Base-by-base conservation (phyloP, 2,329 filamentous ascomycete species). In the Penicillium sp. region DNA sequence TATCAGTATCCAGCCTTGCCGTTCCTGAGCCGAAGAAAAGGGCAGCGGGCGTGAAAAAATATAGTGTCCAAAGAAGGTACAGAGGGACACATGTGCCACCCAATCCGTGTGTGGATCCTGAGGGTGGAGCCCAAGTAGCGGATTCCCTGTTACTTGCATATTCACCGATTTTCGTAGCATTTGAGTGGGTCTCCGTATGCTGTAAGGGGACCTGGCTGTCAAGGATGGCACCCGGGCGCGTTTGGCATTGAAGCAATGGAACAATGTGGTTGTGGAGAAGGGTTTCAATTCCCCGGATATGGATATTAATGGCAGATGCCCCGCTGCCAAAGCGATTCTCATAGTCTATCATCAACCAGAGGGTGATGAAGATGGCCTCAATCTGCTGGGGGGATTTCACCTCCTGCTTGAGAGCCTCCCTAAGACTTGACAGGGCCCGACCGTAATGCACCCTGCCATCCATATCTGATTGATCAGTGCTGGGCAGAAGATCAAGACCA, bases 301-400 rank as follows among this genome's bases (percentile, higher is more conserved):
- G 65, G 4, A 68, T 58, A 38, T 65, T 65, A 5, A 66, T 67
- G 1, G 62, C 64, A 9, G 64, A 39, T 10, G 55, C 56, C 31
- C 64, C 65, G 29, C 60, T 63, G 13, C 63, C 65, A 34, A 66
- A 64, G 10, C 64, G 58, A 39, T 65, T 61, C 43, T 67, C 67
- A 21, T 68, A 68, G 44, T 67, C 65, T n/a, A 67, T 61, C 63
- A 68, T 66, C 27, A 66, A 47, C 63, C 60, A 67, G 13, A 69
- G 40, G 2, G 66, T 68, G 40, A 68, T 65, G 31, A 67, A 67
- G 8, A 67, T 63, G 8, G 65, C 65, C 42, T 67, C 65, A 9
- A 67, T 54, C 18, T 63, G 59, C 11, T 58, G 57, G 10, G 62
- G 56, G 0, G 61, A 53, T 34, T 63, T 66, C 5, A 60, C 65